Percentiles rank a stretch among this genome's conserved stretches.
Conservation (phyloP, 768 basidiomycete genomes). For the Hygrocybe punicea region DNA sequence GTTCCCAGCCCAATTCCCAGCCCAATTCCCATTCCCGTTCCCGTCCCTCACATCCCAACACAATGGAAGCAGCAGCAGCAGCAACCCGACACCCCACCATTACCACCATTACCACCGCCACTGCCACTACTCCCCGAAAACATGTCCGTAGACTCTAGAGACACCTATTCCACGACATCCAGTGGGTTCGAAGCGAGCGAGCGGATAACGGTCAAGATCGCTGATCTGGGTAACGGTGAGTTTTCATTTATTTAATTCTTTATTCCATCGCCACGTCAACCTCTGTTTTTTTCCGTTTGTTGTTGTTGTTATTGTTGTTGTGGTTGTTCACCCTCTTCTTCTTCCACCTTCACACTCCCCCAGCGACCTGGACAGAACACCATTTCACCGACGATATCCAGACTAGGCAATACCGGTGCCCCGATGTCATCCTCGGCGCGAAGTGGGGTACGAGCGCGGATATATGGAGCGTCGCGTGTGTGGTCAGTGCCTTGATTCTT, state of each 20-base stretch:
- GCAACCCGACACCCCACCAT: neutral
- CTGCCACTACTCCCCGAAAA: too few species aligned
- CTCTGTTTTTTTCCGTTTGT: too few species aligned
- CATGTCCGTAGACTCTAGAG: slow-evolving; percentile 24
- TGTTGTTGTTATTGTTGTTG: too few species aligned
- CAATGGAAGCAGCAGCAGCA: too few species aligned
- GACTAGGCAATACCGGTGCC: slow-evolving; percentile 95
- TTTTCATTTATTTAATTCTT: too few species aligned
- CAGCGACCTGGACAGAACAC: slow-evolving; percentile 86
- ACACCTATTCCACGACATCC: slow-evolving; percentile 31
- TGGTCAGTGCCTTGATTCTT: slow-evolving; percentile 51
- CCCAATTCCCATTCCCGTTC: too few species aligned
- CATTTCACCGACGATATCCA: slow-evolving; percentile 99
- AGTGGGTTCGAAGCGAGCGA: slow-evolving; percentile 36
- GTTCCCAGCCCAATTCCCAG: too few species aligned
- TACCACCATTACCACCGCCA: too few species aligned
- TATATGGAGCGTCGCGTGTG: slow-evolving; percentile 94
- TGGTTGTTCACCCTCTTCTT: too few species aligned
- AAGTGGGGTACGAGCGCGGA: slow-evolving; percentile 96
- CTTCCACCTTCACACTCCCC: too few species aligned
- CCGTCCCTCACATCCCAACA: too few species aligned
- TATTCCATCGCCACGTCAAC: too few species aligned
- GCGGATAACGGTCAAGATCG: slow-evolving; percentile 96
- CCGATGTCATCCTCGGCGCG: slow-evolving; percentile 94
- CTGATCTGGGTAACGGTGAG: slow-evolving; percentile 93